These are phyloP conservation scores for Lachancea thermotolerans DNA, from an alignment of 805 yeast species.

Conservation along the genomic window DNA sequence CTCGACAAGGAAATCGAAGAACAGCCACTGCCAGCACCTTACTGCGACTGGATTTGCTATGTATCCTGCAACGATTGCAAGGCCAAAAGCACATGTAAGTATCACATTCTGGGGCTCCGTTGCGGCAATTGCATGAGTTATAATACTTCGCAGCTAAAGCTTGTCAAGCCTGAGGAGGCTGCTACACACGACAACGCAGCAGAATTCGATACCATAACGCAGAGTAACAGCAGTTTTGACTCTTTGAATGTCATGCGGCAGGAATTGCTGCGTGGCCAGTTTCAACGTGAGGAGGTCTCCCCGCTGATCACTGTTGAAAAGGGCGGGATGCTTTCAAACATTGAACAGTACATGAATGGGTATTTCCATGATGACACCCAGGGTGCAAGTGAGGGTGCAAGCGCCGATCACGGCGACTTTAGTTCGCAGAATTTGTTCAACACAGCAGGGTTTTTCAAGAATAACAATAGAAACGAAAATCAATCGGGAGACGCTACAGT, in stretches of 20 bases:
- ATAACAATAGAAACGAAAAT: not conserved
- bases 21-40: constrained; percentile 76
- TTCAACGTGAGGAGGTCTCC: constrained; percentile 21
- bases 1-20: constrained; percentile 74
- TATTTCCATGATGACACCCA: constrained; percentile 14
- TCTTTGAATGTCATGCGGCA: constrained; percentile 6
- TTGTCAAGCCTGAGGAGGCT: constrained; percentile 58
- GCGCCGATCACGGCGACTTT: constrained; percentile 8
- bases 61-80: constrained; percentile 83
- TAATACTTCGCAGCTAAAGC: constrained; percentile 68
- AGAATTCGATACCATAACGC: constrained; percentile 1
- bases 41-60: constrained; percentile 66
- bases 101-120: constrained; percentile 80
- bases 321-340: constrained; percentile 14
- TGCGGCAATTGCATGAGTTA: constrained; percentile 85
- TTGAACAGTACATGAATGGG: constrained; percentile 17
- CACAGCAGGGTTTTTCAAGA: constrained; percentile 13
- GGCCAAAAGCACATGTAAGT: constrained; percentile 66
- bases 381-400: not conserved
- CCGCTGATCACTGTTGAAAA: constrained; percentile 16
- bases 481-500: not conserved
- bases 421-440: constrained; percentile 16
- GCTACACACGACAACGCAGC: constrained; percentile 2
- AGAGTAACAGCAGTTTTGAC: not conserved
- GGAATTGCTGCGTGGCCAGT: constrained; percentile 16